phyloP scores from a whole-genome alignment of 2,329 filamentous ascomycete species.

The Thelonectria discophora region DNA sequence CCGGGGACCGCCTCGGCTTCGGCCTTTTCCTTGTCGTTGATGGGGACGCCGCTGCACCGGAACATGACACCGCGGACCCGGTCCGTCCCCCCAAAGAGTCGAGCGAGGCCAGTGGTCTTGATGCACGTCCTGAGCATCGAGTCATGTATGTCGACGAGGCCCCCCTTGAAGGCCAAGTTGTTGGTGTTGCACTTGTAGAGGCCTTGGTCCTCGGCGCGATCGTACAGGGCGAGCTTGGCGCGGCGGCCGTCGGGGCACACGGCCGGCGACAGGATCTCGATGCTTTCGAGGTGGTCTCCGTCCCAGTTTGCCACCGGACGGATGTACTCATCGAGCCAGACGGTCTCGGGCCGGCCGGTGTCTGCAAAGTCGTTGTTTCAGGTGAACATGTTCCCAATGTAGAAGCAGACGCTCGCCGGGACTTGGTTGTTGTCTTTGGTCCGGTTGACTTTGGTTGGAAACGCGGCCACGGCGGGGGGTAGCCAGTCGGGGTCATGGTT shows the following conservation, averaged over 20 bases:
- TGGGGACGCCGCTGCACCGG: not conserved
- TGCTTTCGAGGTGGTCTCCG: not conserved
- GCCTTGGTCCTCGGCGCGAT: not conserved
- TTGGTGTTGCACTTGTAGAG: constrained; percentile 9
- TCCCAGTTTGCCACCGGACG: not conserved
- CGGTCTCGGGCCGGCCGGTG: not conserved
- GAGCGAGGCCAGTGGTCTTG: constrained; percentile 2
- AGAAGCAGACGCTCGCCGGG: not conserved
- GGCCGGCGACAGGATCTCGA: constrained; percentile 7
- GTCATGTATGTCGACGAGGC: constrained; percentile 9
- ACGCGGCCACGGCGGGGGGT: not conserved
- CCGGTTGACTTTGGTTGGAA: constrained; percentile 1
- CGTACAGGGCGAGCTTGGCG: constrained; percentile 10
- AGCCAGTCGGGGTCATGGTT: not conserved
- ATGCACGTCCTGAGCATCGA: constrained; percentile 19
- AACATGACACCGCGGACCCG: constrained; percentile 11
- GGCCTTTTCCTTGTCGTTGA: not conserved
- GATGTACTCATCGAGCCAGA: not conserved
- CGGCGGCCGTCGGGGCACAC: constrained; percentile 12
- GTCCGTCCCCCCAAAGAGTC: not conserved
- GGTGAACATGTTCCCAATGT: not conserved
- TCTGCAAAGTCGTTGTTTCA: constrained; percentile 6
- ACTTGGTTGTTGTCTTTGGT: not conserved
- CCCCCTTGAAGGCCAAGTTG: not conserved
- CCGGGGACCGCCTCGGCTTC: not conserved